Evolutionary conservation across 2,329 filamentous ascomycete species (phyloP).

Genomic region (Camptophora hylomeconis): DNA sequence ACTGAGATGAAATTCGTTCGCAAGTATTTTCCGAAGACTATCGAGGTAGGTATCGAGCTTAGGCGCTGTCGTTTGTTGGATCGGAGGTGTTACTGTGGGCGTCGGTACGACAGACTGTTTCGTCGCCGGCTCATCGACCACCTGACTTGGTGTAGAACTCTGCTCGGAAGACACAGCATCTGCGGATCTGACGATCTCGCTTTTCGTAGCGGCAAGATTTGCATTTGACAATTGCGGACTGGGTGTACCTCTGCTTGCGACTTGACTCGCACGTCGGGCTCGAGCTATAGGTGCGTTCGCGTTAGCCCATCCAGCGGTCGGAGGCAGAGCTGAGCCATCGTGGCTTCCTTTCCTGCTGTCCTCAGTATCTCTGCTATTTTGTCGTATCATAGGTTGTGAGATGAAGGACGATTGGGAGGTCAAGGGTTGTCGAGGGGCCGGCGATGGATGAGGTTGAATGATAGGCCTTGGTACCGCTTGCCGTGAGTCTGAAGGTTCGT

Average conservation of each 20-base stretch:
- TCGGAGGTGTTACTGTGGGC: slow-evolving; percentile 7
- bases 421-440: slow-evolving; percentile 18
- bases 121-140: slow-evolving; percentile 1
- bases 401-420: slow-evolving; percentile 30
- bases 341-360: slow-evolving; percentile 42
- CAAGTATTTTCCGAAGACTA: slow-evolving; percentile 34
- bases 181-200: slow-evolving; percentile 14
- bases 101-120: slow-evolving; percentile 1
- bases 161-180: slow-evolving; percentile 18
- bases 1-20: slow-evolving; percentile 38
- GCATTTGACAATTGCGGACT: slow-evolving; percentile 55
- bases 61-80: slow-evolving; percentile 10
- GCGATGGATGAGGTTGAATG: slow-evolving; percentile 26
- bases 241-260: slow-evolving; percentile 66
- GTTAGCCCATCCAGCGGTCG: slow-evolving; percentile 84
- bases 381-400: slow-evolving; percentile 52
- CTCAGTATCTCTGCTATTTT: slow-evolving; percentile 61
- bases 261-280: slow-evolving; percentile 57
- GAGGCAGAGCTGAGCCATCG: slow-evolving; percentile 85
- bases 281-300: slow-evolving; percentile 50
- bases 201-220: slow-evolving; percentile 26
- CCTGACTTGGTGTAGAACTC: neutral
- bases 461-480: slow-evolving; percentile 32
- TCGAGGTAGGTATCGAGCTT: slow-evolving; percentile 23
- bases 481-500: slow-evolving; percentile 13